These are phyloP conservation scores for Cercophora scortea DNA, from an alignment of 495 filamentous ascomycete genomes.

Conservation along the genomic window DNA sequence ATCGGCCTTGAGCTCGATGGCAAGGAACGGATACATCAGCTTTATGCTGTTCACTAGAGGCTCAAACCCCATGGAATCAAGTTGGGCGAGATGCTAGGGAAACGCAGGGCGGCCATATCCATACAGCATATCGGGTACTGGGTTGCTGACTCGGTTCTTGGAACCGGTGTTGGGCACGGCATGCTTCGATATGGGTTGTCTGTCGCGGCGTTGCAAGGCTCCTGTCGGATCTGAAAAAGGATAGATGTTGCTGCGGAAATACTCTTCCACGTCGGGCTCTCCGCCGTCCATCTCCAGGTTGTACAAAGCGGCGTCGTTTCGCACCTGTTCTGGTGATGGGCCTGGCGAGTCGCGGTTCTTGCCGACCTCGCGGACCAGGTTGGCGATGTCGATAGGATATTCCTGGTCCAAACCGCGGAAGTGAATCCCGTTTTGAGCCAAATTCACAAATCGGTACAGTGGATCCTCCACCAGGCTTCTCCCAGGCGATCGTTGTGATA, in stretches of 20 bases:
- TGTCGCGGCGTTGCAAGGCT: neutral
- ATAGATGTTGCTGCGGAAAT: neutral
- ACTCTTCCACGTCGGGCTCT: neutral
- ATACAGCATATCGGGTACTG: slow-evolving; percentile 17
- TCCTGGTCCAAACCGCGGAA: neutral
- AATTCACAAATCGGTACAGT: neutral
- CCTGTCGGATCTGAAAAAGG: neutral
- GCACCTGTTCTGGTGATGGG: neutral
- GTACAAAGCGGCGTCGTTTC: neutral
- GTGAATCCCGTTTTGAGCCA: neutral
- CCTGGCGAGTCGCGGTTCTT: neutral
- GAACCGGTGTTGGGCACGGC: slow-evolving; percentile 6
- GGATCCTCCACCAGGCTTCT: neutral
- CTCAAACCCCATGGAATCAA: slow-evolving; percentile 15
- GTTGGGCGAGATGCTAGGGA: neutral
- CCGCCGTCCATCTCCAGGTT: neutral
- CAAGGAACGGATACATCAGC: slow-evolving; percentile 21
- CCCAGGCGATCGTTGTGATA: neutral
- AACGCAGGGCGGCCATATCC: slow-evolving; percentile 7
- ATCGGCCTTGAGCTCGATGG: slow-evolving; percentile 22
- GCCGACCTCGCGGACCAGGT: neutral
- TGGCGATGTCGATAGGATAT: neutral
- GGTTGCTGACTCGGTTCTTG: slow-evolving; percentile 14
- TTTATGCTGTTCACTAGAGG: slow-evolving; percentile 9
- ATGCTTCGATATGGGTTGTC: neutral